These are phyloP conservation scores for Trichoderma oligosporum DNA, from an alignment of 2,329 filamentous ascomycete genomes.

Conservation along the genomic window DNA sequence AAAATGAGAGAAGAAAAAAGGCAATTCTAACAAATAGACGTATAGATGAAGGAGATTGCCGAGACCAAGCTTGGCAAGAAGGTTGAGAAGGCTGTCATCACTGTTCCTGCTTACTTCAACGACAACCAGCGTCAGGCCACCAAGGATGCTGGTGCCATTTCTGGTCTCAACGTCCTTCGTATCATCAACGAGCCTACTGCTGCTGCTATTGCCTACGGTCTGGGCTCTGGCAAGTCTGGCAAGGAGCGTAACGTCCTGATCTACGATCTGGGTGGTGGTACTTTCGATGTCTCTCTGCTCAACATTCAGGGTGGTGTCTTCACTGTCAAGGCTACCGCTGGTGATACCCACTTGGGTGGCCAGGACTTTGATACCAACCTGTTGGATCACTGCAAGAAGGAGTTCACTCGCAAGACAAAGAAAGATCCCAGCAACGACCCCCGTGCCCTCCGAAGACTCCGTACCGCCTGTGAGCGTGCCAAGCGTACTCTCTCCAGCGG, in stretches of 20 bases:
- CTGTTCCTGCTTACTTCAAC: conserved; percentile 99
- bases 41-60: conserved; percentile 97
- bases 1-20: neutral
- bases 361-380: conserved; percentile 96
- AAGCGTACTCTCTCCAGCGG: conserved; percentile 98
- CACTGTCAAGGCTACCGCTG: conserved; percentile 96
- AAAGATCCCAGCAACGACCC: conserved; percentile 78
- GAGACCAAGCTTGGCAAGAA: conserved; percentile 98
- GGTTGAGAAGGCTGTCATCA: conserved; percentile 98
- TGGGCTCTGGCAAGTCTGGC: conserved; percentile 88
- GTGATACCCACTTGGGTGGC: conserved; percentile 94
- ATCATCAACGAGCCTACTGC: conserved; percentile 99
- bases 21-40: neutral
- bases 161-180: conserved; percentile 96
- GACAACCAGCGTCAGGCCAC: conserved; percentile 99
- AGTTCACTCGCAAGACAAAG: conserved; percentile 74
- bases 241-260: conserved; percentile 99
- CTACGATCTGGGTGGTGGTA: conserved; percentile 99
- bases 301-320: conserved; percentile 99
- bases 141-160: conserved; percentile 97
- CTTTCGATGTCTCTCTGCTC: conserved; percentile 98
- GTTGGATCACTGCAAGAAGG: conserved; percentile 94
- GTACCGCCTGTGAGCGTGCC: conserved; percentile 98
- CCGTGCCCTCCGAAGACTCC: conserved; percentile 89
- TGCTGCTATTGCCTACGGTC: conserved; percentile 96